These are phyloP conservation scores for Noccaea bulbosa DNA, from an alignment of 345 rosid genomes.

Conservation along the genomic window DNA sequence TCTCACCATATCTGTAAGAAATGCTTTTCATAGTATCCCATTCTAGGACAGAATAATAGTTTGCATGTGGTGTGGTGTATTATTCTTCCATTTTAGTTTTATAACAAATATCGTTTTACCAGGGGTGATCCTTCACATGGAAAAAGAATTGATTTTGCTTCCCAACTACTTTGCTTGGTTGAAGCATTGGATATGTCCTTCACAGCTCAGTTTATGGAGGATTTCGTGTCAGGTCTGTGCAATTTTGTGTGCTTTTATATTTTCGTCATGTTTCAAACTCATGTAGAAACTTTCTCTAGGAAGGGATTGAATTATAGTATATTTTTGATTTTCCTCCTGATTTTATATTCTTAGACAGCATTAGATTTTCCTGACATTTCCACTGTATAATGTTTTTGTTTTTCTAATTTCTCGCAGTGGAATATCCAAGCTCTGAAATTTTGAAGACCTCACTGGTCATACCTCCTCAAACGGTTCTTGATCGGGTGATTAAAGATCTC, in stretches of 20 bases:
- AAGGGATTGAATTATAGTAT: conserved; percentile 12
- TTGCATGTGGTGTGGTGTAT: conserved; percentile 37
- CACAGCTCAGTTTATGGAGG: conserved; percentile 87
- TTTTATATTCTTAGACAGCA: conserved; percentile 16
- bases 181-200: conserved; percentile 72
- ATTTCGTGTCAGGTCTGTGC: conserved; percentile 83
- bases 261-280: conserved; percentile 29
- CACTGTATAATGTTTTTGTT: conserved; percentile 7
- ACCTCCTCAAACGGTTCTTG: conserved; percentile 86
- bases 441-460: conserved; percentile 71
- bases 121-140: conserved; percentile 63
- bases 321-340: background rate
- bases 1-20: conserved; percentile 72
- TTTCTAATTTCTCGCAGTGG: conserved; percentile 56
- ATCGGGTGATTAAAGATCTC: conserved; percentile 92
- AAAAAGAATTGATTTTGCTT: conserved; percentile 71
- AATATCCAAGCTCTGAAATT: conserved; percentile 67
- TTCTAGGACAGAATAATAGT: conserved; percentile 23
- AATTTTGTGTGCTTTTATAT: conserved; percentile 27
- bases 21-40: conserved; percentile 27
- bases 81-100: conserved; percentile 29
- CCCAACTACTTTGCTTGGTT: conserved; percentile 79
- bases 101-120: conserved; percentile 37
- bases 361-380: conserved; percentile 29
- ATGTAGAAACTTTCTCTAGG: conserved; percentile 27